A percentile compares a stretch with the other conserved stretches of the same genome.
phyloP scores from a whole-genome alignment of 495 filamentous ascomycete genomes.

The Trichoderma virens region DNA sequence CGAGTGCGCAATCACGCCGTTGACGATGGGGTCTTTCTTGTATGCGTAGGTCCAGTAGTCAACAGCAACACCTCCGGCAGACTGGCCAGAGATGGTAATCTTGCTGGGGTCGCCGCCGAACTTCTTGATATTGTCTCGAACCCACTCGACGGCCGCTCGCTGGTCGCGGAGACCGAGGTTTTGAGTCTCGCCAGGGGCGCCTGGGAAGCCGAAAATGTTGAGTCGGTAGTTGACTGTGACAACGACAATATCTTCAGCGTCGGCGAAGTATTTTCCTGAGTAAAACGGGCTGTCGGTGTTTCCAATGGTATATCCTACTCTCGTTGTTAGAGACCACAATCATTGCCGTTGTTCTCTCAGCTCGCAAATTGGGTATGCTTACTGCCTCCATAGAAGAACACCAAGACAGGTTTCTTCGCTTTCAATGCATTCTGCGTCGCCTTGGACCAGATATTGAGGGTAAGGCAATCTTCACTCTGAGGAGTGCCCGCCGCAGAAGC shows the following conservation, averaged over 20 bases:
- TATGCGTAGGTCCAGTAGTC: slow-evolving; percentile 48
- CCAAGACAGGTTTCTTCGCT: slow-evolving; percentile 23
- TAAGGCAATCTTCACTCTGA: slow-evolving; percentile 48
- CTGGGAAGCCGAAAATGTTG: slow-evolving; percentile 57
- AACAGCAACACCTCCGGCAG: slow-evolving; percentile 42
- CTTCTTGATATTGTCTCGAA: slow-evolving; percentile 47
- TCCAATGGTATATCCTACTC: slow-evolving; percentile 17
- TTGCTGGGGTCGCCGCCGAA: slow-evolving; percentile 52
- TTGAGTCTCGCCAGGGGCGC: slow-evolving; percentile 25
- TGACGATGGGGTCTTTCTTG: slow-evolving; percentile 35
- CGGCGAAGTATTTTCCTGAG: slow-evolving; percentile 33
- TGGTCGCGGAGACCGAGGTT: slow-evolving; percentile 63
- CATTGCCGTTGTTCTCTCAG: background rate
- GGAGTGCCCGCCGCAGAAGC: slow-evolving; percentile 13
- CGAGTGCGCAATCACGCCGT: slow-evolving; percentile 43
- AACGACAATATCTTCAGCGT: slow-evolving; percentile 46
- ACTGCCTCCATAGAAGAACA: slow-evolving; percentile 27
- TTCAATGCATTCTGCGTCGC: slow-evolving; percentile 9
- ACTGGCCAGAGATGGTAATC: slow-evolving; percentile 50
- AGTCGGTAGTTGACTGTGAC: slow-evolving; percentile 59
- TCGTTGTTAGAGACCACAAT: background rate
- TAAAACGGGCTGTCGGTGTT: slow-evolving; percentile 20
- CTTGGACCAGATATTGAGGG: slow-evolving; percentile 43
- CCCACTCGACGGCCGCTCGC: slow-evolving; percentile 50
- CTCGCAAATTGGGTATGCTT: background rate